Base-by-base conservation (phyloP, 805 yeast species). In the Cyberlindnera xishuangbannaensis region DNA sequence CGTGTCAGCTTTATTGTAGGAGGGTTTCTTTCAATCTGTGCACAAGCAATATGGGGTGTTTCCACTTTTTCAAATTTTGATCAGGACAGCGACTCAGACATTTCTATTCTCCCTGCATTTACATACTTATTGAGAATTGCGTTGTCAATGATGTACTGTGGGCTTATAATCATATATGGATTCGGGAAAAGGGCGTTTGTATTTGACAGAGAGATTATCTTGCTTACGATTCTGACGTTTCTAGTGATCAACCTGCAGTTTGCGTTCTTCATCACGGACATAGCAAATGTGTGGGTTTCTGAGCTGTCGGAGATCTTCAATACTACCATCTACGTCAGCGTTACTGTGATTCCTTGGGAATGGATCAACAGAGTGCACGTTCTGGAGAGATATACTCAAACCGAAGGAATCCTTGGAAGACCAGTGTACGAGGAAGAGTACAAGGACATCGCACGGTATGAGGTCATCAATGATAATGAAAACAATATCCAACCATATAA, bases 261-360 rank as follows among this genome's bases (percentile, higher is more conserved):
- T 24, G 81, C 78, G 0, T 73, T 83, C 41, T 84, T 83, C 51
- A 66, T 84, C 30, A 81, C 86, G 5, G 95, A 83, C 58, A 74
- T 84, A 4, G 69, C 88, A 1, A 77, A 76, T 52, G 66, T 78
- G 6, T 84, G 87, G 83, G 76, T 78, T n/a, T 71, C 71, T 37
- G 82, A 78, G 41, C 62, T 83, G 32, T 76, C 86, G 15, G 90
- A 83, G 50, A 63, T 83, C 27, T 81, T 83, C 56, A 77, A 81
- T 27, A 71, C 83, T 14, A 78, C 83, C 2, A 71, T 80, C n/a
- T 80, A 78, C 51, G 72, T 82, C 7, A 64, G 80, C 15, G 71
- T 84, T 22, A 81, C 84, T 19, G 81, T 81, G 6, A 67, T 80
- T 9, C 83, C 83, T 1, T 83, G 94, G 92, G 94, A 83, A 55